Conservation (phyloP, 805 yeast species). For the Wickerhamiella nectarea region DNA sequence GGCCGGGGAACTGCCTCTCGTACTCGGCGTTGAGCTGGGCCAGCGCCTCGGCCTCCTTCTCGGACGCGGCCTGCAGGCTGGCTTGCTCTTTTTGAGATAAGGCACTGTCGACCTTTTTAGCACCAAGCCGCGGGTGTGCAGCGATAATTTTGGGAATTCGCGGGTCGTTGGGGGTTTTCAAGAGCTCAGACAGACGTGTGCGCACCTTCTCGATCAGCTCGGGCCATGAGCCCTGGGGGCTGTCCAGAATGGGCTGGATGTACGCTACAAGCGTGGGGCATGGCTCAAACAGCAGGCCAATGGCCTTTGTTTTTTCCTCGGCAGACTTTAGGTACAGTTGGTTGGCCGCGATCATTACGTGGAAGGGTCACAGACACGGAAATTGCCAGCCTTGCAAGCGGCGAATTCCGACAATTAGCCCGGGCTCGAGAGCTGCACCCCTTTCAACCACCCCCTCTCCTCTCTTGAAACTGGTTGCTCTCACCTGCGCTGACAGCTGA, state of each 20-base stretch:
- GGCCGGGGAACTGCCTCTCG: conserved; percentile 52
- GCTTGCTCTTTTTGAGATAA: conserved; percentile 63
- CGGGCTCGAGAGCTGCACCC: too few relatives aligned
- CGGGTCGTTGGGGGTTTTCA: conserved; percentile 22
- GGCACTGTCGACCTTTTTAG: conserved; percentile 34
- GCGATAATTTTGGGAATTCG: conserved; percentile 41
- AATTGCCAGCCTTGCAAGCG: too few relatives aligned
- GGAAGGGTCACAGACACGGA: too few relatives aligned
- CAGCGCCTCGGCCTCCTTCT: conserved; percentile 39
- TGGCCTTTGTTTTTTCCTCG: conserved; percentile 25
- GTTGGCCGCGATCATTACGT: conserved; percentile 7
- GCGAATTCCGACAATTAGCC: too few relatives aligned
- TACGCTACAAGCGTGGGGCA: conserved; percentile 35
- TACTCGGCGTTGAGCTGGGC: conserved; percentile 43
- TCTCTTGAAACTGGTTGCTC: too few relatives aligned
- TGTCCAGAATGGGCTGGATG: conserved; percentile 25
- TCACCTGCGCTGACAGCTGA: not conserved
- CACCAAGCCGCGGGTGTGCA: conserved; percentile 86
- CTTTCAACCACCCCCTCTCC: too few relatives aligned
- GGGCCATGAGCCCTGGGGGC: conserved; percentile 16
- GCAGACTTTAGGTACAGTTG: not conserved
- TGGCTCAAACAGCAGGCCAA: conserved; percentile 53
- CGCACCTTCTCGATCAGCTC: conserved; percentile 38
- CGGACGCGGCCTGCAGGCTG: conserved; percentile 38
- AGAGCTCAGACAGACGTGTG: conserved; percentile 26